Base-by-base conservation (phyloP, 1,139 yeast species). In the Ogataea hybrid region DNA sequence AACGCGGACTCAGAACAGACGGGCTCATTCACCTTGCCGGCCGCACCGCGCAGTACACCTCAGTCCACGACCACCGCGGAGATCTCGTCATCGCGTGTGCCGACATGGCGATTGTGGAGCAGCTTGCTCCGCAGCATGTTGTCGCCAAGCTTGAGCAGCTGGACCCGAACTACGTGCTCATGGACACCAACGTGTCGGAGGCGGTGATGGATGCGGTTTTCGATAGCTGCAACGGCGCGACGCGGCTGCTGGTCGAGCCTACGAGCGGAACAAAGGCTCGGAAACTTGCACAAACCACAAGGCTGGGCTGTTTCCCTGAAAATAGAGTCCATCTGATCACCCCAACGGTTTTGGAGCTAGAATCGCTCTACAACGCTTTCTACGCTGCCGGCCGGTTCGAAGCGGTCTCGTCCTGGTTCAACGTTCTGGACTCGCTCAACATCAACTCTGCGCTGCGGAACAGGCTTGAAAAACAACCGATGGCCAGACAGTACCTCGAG, bases 71-170 rank as follows among this genome's bases (percentile, higher is more conserved):
- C 44, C 49, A 54, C 0, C 57, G 65, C 2, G 96, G 96, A 1
- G 81, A 75, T 4, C 66, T 88, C 37, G 58, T 84, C 6, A 68
- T 85, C 14, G 95, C 96, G 0, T 81, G 89, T 58, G 92, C 96
- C 4, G 96, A 86, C 57, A 88, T 89, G 96, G 68, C 68, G 10
- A 77, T 84, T 10, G 68, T 83, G 14, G 87, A 84, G 51, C 67
- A 71, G 21, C 52, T 79, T 43, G 68, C 76, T 21, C 45, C 63
- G 0, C 60, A 61, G 0, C 73, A 73, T 47, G 68, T 84, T 3
- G 48, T 58, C 3, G 35, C 60, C 0, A 65, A 67, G 51, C 53
- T 79, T 3, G 45, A 44, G 1, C 32, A 54, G 12, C 53, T 64
- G 3, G 41, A 57, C 1, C 81, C 86, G 0, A 51, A 60, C 7